Base-by-base conservation (phyloP, 352 stramenopile genomes). In the Globisporangium mamillatum region DNA sequence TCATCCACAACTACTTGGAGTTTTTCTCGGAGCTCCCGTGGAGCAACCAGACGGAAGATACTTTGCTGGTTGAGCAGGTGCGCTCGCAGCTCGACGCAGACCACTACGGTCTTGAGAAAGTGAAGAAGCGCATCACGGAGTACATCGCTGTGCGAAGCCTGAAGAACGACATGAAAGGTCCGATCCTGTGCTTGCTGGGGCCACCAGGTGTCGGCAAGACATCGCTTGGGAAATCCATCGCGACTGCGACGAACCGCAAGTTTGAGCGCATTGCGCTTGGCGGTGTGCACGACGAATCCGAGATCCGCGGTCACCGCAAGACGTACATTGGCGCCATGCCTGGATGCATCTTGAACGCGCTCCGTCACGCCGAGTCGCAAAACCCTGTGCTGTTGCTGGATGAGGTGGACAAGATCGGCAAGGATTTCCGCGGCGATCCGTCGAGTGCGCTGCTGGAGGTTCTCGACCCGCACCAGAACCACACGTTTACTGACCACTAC, bases 251-350 rank as follows among this genome's bases (percentile, higher is more conserved):
- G 14, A 84, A 89, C 53, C 80, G 89, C 61, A 86, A 89, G 41
- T 92, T 96, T 46, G 78, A 93, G 63, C 78, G 88, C 1, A 75
- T 96, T 16, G 84, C 86, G 20, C 76, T 96, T 1, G 87, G 89
- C 48, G 88, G 86, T 41, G 86, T 95, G 34, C 82, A 90, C 38
- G 87, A 96, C 59, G 88, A 94, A 48, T 92, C 88, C 0, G 89
- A 95, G 67, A 94, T 96, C 60, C 83, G 88, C 27, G 89, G 89
- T 27, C 88, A 96, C 63, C 83, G 89, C 60, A 91, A 92, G 74
- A 95, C 88, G 46, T 96, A 96, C 71, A 88, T 96, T 72, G 88
- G 89, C 34, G 89, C 89, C 1, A 92, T 96, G 89, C 86, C 89
- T 20, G 88, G 89, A 0, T 91, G 81, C 54, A 91, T 96, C n/a